Percentiles rank a stretch among this genome's conserved stretches.
These are phyloP conservation scores for Cyberlindnera euphorbiiphila DNA, from an alignment of 805 yeast species.

Conservation along the genomic window DNA sequence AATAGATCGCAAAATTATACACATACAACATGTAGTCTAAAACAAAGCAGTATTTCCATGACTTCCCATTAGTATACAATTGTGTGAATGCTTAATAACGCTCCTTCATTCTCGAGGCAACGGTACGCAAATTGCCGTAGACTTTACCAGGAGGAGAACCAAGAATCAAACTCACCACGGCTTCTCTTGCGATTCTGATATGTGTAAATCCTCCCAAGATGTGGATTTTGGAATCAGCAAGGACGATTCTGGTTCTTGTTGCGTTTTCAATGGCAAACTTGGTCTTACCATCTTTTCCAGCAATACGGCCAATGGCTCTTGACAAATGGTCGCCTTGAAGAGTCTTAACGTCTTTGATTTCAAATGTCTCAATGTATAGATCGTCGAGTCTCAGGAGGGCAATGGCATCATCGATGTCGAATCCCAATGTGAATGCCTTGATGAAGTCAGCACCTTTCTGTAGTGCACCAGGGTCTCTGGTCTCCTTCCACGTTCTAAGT, in stretches of 20 bases:
- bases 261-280: conserved; percentile 98
- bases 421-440: conserved; percentile 92
- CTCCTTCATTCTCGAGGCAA: conserved; percentile 96
- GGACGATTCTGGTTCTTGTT: conserved; percentile 93
- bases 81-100: too few relatives aligned
- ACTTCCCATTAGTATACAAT: too few relatives aligned
- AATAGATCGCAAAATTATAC: too few relatives aligned
- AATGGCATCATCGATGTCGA: conserved; percentile 95
- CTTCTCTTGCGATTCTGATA: conserved; percentile 97
- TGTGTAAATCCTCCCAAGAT: conserved; percentile 96
- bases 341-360: conserved; percentile 94
- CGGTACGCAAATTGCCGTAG: conserved; percentile 93
- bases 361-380: conserved; percentile 94
- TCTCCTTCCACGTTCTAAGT: conserved; percentile 71
- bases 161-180: conserved; percentile 88
- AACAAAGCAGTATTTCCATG: too few relatives aligned
- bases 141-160: conserved; percentile 99
- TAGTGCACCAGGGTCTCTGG: conserved; percentile 89
- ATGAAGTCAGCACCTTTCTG: conserved; percentile 98
- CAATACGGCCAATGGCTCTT: conserved; percentile 99
- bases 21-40: too few relatives aligned
- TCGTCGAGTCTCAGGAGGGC: conserved; percentile 93
- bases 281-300: conserved; percentile 99
- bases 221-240: conserved; percentile 96
- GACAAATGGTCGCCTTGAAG: conserved; percentile 93